Evolutionary conservation across 371 early-diverging fungal species (phyloP).

Genomic region (Apophysomyces trapeziformis): DNA sequence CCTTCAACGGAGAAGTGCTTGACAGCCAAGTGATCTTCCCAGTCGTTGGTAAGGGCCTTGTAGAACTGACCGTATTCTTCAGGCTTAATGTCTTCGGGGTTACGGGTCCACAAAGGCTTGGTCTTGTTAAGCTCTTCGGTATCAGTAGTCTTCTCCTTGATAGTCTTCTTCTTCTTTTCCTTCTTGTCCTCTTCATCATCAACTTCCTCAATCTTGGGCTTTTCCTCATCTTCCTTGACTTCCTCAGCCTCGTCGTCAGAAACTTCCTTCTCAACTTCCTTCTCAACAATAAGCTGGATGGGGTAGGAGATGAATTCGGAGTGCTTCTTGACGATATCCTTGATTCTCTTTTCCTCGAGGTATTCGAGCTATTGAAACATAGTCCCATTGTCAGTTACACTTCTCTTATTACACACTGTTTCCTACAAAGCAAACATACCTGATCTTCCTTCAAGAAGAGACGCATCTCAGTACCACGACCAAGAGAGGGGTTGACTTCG

Average conservation of each 20-base stretch:
- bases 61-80: constrained; percentile 87
- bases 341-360: constrained; percentile 59
- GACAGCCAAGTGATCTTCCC: constrained; percentile 69
- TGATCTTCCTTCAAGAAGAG: constrained; percentile 84
- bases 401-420: not conserved
- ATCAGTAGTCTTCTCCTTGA: constrained; percentile 59
- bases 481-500: constrained; percentile 65
- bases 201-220: constrained; percentile 63
- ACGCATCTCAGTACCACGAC: constrained; percentile 80
- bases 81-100: constrained; percentile 69
- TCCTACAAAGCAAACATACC: constrained; percentile 52
- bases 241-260: constrained; percentile 79
- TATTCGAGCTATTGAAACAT: constrained; percentile 46
- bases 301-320: constrained; percentile 81
- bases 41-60: constrained; percentile 79
- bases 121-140: constrained; percentile 69
- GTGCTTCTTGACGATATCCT: constrained; percentile 79
- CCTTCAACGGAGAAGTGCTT: constrained; percentile 86
- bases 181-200: constrained; percentile 76
- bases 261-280: constrained; percentile 84
- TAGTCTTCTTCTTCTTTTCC: constrained; percentile 70
- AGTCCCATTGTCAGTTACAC: too few relatives aligned
- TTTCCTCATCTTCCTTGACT: constrained; percentile 57
- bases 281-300: constrained; percentile 54
- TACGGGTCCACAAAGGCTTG: constrained; percentile 88